These are phyloP conservation scores for Fusarium odoratissimum DNA, from an alignment of 2,329 filamentous ascomycete genomes.

Conservation along the genomic window DNA sequence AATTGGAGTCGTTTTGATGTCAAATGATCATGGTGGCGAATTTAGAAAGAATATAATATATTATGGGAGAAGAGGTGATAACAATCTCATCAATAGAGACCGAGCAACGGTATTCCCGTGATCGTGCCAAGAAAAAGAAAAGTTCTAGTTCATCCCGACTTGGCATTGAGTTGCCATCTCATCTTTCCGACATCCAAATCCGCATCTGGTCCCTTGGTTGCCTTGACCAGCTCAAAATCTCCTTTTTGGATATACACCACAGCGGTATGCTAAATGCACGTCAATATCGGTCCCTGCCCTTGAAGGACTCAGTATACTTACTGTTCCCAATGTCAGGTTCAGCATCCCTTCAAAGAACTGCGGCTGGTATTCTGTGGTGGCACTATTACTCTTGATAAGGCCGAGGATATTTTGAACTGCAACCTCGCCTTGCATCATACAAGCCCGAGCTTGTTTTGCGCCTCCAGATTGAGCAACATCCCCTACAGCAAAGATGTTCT, in stretches of 20 bases:
- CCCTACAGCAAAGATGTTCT: conserved; percentile 8
- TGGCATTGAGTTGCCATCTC: conserved; percentile 5
- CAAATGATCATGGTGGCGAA: fast-evolving
- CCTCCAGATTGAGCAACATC: conserved; percentile 28
- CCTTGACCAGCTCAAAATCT: conserved; percentile 7
- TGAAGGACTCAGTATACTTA: fast-evolving
- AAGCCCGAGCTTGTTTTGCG: conserved; percentile 26
- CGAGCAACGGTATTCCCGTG: fast-evolving
- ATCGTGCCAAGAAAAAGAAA: background rate
- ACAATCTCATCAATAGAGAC: background rate
- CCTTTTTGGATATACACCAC: conserved; percentile 9
- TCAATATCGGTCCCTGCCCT: fast-evolving
- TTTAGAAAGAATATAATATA: fast-evolving
- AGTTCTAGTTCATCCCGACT: background rate
- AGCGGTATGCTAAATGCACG: background rate
- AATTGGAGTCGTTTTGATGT: fast-evolving
- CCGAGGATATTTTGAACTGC: background rate
- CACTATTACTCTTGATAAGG: background rate
- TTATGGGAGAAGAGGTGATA: background rate
- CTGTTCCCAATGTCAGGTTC: conserved; percentile 21
- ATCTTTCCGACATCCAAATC: conserved; percentile 12
- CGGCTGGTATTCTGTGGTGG: background rate
- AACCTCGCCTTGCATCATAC: conserved; percentile 18
- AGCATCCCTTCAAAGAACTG: conserved; percentile 15
- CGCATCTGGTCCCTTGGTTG: background rate